Evolutionary conservation across 106 monocot genomes (phyloP), one percentile per base, ranked within the genome.

Genomic region (Dendrobium nobile): DNA sequence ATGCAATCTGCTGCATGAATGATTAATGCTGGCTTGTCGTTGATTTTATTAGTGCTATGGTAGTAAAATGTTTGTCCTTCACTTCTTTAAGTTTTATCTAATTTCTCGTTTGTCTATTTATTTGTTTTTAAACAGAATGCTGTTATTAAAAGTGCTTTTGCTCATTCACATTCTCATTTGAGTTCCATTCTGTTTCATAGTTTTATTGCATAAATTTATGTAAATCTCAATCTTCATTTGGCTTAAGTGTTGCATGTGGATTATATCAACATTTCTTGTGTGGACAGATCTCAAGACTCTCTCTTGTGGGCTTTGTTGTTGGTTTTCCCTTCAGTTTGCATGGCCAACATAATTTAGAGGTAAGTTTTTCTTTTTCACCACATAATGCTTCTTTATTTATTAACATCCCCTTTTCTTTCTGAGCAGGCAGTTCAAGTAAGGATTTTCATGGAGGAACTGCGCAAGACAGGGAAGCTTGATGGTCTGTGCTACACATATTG

Each of bases 401-500:
- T 48, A 27, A 28, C 44, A 27, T 54, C 67, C 17, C 9, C 41
- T 77, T 85, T 16, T 54, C 75, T 85, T 72, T 67, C 7, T 82
- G 55, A 83, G 11, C 81, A 96, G 96, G 90, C 84, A 45, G 74
- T 89, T 22, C 91, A 86, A 82, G 89, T 96, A 31, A 90, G 81
- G 85, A 86, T 90, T 79, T 90, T 96, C 77, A 75, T 90, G 43
- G 81, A 92, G 78, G 92, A 96, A 9, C 86, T 96, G 41, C 72
- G 78, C 28, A 88, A 84, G 73, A 90, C 93, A 16, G 85, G 88
- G 75, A 89, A 82, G 80, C 89, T 96, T 75, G 83, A 92, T 79
- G 87, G 80, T 10, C 20, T 90, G 37, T 73, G 24, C 33, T 96
- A 92, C 79, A 90, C 96, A 68, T 96, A 94, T 56, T 96, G 92